Base-by-base conservation (phyloP, 2,329 filamentous ascomycete genomes). In the Madurella fahalii region DNA sequence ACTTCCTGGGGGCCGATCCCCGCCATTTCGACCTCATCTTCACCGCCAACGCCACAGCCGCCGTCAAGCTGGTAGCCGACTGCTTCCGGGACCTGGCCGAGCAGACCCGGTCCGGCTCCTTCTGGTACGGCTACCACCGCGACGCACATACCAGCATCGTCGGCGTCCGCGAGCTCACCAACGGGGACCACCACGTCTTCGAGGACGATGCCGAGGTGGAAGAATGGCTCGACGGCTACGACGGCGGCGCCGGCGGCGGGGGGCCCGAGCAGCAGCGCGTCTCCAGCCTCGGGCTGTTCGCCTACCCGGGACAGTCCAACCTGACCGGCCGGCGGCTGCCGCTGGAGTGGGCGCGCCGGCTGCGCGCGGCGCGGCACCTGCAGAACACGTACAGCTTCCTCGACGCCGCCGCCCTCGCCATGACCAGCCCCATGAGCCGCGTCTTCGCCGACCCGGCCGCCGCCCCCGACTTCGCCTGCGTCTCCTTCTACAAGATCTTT, bases 301-400 rank as follows among this genome's bases (percentile, higher is more conserved):
- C 83, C 17, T 88, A 84, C 65, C 84, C 85, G 3, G 85, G 81
- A 0, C 85, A 89, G 65, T 87, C 84, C 30, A 88, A 89, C 64
- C 83, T 89, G 76, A 85, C 82, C 42, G 85, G 85, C 8, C 75
- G 81, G 17, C 76, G 84, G 54, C 69, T 87, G 41, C 83, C 85
- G 4, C 68, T 82, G 30, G 67, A 71, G 1, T 88, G 85, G 85
- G 68, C 73, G 11, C 68, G 70, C 15, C 64, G 64, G 51, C 62
- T 72, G 30, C 68, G 75, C 25, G 57, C 65, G 30, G 66, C 66
- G 2, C 63, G 64, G 18, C 58, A 63, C 32, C 53, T 71, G 48
- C 67, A 69, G 50, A 72, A 71, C 52, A 73, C 70, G 9, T 79
- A 83, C 64, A 82, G 77, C 9, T 75, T 84, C 20, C 70, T 82